Base-by-base conservation (phyloP, 768 basidiomycete genomes). In the Strobilomyces confusus region DNA sequence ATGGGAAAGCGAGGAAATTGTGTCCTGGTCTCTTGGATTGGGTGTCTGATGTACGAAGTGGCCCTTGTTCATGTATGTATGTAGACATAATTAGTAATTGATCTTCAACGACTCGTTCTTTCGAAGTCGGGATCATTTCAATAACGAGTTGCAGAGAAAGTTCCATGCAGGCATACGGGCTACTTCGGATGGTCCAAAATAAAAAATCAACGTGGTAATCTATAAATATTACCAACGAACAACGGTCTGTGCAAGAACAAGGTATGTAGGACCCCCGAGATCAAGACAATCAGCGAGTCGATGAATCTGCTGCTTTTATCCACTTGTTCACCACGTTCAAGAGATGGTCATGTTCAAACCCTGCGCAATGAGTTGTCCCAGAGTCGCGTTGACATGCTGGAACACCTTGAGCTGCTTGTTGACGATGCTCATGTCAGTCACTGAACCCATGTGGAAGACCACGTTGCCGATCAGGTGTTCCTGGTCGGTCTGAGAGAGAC, bases 361-460 rank as follows among this genome's bases (percentile, higher is more conserved):
- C 38, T 66, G 57, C 9, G 72, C 73, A 44, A 76, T 71, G 40
- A 60, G 61, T 49, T 67, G 52, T 23, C 74, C 74, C 17, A 76
- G 58, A 4, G 67, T 66, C 23, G 49, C 52, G 52, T 75, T 69
- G 36, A 73, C 71, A 43, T 74, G 69, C n/a, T 64, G 63, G 59
- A 76, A 75, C 22, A 75, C 57, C 57, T 48, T 54, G 23, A 66
- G 68, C 44, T 72, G 68, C 32, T 68, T 68, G 49, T 63, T 59
- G n/a, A 66, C 55, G 23, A 75, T 69, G 19, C 30, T 50, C 48
- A 49, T 48, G 48, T 66, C 63, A 11, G 64, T 64, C 0, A 62
- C 73, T n/a, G 55, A 58, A 9, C 73, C 72, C 44, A 76, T 68
- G 55, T 75, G 73, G 29, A 65, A 72, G 43, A 74, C 61, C 20